Percentiles rank a stretch among this genome's conserved stretches.
Evolutionary conservation across 2,329 filamentous ascomycete species (phyloP).

Genomic region (Laburnicola sp.): DNA sequence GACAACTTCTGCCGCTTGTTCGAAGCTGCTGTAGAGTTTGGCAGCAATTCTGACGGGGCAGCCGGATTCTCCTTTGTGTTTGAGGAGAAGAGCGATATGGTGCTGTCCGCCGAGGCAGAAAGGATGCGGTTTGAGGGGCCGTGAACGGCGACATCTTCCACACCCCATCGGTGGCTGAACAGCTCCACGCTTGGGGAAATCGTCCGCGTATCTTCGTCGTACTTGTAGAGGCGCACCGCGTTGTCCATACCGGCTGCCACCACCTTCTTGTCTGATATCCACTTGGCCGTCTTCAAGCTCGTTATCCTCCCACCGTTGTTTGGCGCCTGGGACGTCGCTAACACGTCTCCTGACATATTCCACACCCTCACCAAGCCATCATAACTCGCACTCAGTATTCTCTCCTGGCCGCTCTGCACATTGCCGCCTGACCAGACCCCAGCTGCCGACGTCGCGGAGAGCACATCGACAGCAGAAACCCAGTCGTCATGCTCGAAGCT

Average conservation of each 20-base stretch:
- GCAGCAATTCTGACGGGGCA: slow-evolving; percentile 70
- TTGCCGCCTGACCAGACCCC: slow-evolving; percentile 59
- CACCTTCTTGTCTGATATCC: slow-evolving; percentile 75
- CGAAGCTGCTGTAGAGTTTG: slow-evolving; percentile 63
- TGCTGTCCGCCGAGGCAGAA: slow-evolving; percentile 81
- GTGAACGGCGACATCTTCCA: slow-evolving; percentile 77
- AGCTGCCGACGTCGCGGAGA: slow-evolving; percentile 68
- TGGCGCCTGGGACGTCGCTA: slow-evolving; percentile 72
- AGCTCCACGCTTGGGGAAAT: slow-evolving; percentile 78
- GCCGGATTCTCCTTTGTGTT: slow-evolving; percentile 75
- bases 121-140: slow-evolving; percentile 74
- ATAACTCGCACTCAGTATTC: slow-evolving; percentile 89
- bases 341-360: slow-evolving; percentile 80
- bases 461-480: slow-evolving; percentile 84
- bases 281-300: slow-evolving; percentile 78
- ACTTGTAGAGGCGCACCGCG: slow-evolving; percentile 88
- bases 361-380: slow-evolving; percentile 88
- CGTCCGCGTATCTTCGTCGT: slow-evolving; percentile 65
- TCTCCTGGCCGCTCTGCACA: slow-evolving; percentile 60
- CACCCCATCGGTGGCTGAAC: slow-evolving; percentile 75
- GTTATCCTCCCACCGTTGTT: slow-evolving; percentile 67
- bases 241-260: slow-evolving; percentile 83
- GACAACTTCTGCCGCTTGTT: slow-evolving; percentile 76
- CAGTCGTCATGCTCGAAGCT: slow-evolving; percentile 98
- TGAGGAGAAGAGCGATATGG: slow-evolving; percentile 85